Conservation (phyloP, 1,284 basidiomycete genomes). For the Ganoderma resinaceum region DNA sequence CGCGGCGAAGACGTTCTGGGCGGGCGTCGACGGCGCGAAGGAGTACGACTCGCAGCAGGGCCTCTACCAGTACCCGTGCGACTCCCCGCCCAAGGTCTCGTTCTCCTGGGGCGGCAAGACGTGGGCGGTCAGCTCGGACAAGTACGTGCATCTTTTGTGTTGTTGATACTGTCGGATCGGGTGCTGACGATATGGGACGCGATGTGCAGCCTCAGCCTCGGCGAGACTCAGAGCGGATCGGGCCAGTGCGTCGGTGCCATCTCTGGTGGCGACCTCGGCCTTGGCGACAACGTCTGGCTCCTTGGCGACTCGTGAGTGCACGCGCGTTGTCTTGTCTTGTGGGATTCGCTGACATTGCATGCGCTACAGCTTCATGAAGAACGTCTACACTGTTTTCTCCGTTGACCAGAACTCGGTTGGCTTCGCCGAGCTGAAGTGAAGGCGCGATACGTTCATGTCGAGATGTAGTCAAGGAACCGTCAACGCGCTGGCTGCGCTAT, state of each 20-base stretch:
- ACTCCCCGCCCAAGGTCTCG: constrained; percentile 42
- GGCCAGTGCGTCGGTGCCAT: constrained; percentile 34
- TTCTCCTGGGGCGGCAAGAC: constrained; percentile 51
- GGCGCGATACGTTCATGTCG: background rate
- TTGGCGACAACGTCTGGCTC: constrained; percentile 36
- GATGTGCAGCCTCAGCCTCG: constrained; percentile 36
- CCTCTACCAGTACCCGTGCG: constrained; percentile 50
- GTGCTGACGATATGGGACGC: background rate
- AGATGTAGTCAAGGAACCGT: background rate
- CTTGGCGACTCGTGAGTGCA: constrained; percentile 37
- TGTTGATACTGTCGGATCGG: background rate
- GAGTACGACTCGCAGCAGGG: constrained; percentile 21
- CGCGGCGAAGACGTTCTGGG: constrained; percentile 51
- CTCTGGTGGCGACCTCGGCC: constrained; percentile 21
- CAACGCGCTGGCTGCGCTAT: background rate
- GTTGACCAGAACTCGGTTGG: constrained; percentile 33
- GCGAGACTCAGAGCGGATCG: constrained; percentile 19
- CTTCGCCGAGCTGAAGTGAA: constrained; percentile 29
- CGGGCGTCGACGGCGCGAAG: constrained; percentile 37
- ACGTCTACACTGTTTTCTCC: no score
- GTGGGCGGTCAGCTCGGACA: constrained; percentile 45
- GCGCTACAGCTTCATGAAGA: no score
- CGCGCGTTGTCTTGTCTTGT: background rate
- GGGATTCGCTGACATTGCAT: constrained; percentile 20
- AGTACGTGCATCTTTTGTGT: constrained; percentile 16